phyloP scores from a whole-genome alignment of 225 moss, liverwort and hornwort genomes.

The Sphagnum tenellum region DNA sequence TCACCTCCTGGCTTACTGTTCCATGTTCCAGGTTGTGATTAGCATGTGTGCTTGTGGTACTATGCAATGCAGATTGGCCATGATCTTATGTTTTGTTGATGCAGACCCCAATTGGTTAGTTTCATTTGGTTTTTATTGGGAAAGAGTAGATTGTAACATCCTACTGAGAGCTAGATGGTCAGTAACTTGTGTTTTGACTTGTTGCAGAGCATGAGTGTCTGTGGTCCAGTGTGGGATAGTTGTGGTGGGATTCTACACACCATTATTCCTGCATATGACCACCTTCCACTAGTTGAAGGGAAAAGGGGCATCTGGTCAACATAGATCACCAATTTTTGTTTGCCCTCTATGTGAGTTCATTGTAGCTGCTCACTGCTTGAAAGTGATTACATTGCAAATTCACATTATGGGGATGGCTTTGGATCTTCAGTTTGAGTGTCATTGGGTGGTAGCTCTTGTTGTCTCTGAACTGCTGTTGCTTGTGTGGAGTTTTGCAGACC shows the following conservation, averaged over 20 bases:
- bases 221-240: slow-evolving; percentile 70
- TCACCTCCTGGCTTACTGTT: not conserved
- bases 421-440: not conserved
- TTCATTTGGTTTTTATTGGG: too few relatives aligned
- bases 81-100: not conserved
- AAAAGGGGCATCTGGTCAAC: slow-evolving; percentile 56
- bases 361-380: not conserved
- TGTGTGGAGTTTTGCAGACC: slow-evolving; percentile 30
- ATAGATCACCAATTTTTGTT: slow-evolving; percentile 43
- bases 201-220: slow-evolving; percentile 82
- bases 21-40: not conserved
- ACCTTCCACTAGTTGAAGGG: slow-evolving; percentile 29
- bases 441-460: not conserved
- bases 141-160: too few relatives aligned
- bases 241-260: slow-evolving; percentile 61
- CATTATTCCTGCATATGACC: slow-evolving; percentile 37
- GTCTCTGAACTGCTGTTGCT: not conserved
- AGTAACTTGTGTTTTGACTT: not conserved
- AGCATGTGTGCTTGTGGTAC: not conserved
- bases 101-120: slow-evolving; percentile 7
- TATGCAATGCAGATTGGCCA: not conserved
- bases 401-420: not conserved
- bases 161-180: too few relatives aligned
- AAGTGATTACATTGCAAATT: not conserved
- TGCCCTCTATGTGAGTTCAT: slow-evolving; percentile 60